Evolutionary conservation across 1,284 basidiomycete species (phyloP), one percentile per base, ranked within the genome.

Genomic region (Tylopilus sp.): DNA sequence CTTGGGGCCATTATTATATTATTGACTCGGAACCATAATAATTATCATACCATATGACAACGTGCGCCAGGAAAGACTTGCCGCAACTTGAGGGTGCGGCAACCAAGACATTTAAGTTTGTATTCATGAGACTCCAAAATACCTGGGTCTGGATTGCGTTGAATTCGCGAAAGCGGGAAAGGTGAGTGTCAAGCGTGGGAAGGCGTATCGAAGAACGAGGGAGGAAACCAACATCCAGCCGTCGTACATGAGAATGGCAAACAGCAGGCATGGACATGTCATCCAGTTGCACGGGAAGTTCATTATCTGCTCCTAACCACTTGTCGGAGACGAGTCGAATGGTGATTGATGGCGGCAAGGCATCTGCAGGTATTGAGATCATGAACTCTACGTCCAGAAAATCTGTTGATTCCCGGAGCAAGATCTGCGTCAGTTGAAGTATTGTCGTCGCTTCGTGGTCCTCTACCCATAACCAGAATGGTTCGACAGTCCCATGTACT

Each of bases 381-480:
- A 91, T 74, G 61, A 97, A 96, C 40, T 92, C 85, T n/a, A 88
- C 69, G 44, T 84, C 75, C 35, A 92, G 53, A 13, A 63, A 38
- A 15, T 76, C 62, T 26, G 82, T 88, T n/a, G 76, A 74, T 55
- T 82, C 79, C 33, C 86, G 82, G 55, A 97, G 78, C 21, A 84
- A 63, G 28, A 94, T 70, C 59, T 86, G 84, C 1, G 84, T 74
- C 55, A 89, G 79, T 62, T 97, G 92, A n/a, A 96, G 76, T 58
- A 99, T 97, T 34, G 81, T 78, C 16, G 79, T 60, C 9, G 85
- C 88, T 38, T 89, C 78, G 29, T 87, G 77, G 60, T 96, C 92
- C 71, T 99, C 94, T 6, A 97, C 74, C 96, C 97, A 99, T 41
- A 99, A 70, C 83, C 93, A 97, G 71, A 99, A 97, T 1, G 92